A percentile compares a stretch with the other conserved stretches of the same genome.
These are phyloP conservation scores for Pyrenophora tritici-repentis DNA, from an alignment of 2,329 filamentous ascomycete genomes.

Conservation along the genomic window DNA sequence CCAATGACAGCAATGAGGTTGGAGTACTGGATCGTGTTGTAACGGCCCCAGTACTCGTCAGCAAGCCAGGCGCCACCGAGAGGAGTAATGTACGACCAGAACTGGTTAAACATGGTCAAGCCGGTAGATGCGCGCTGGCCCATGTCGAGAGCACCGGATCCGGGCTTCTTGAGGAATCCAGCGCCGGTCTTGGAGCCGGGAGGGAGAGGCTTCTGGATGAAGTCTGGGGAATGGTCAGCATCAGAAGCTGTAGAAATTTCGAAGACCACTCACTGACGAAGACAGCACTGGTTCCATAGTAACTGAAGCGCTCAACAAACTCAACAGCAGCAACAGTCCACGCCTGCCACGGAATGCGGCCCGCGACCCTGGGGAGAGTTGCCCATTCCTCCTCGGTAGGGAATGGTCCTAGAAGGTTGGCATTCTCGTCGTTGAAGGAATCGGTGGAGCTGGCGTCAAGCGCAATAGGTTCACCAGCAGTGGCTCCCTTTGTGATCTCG, in stretches of 20 bases:
- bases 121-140: slow-evolving; percentile 61
- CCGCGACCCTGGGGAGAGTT: slow-evolving; percentile 44
- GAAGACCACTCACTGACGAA: slow-evolving; percentile 33
- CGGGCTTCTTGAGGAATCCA: slow-evolving; percentile 39
- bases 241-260: no score
- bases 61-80: slow-evolving; percentile 63
- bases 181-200: slow-evolving; percentile 43
- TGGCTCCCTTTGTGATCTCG: slow-evolving; percentile 40
- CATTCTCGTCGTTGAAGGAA: slow-evolving; percentile 25
- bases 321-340: slow-evolving; percentile 46
- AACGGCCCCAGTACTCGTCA: slow-evolving; percentile 65
- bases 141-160: slow-evolving; percentile 57
- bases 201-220: slow-evolving; percentile 44
- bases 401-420: slow-evolving; percentile 31
- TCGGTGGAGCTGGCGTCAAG: slow-evolving; percentile 29
- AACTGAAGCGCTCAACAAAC: slow-evolving; percentile 45
- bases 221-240: slow-evolving; percentile 35
- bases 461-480: slow-evolving; percentile 32
- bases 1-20: slow-evolving; percentile 63
- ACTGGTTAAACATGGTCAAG: slow-evolving; percentile 59
- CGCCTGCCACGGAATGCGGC: slow-evolving; percentile 42
- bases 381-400: slow-evolving; percentile 45
- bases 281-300: slow-evolving; percentile 46
- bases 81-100: slow-evolving; percentile 63
- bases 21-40: slow-evolving; percentile 63